These are phyloP conservation scores for Pythium graminicola DNA, from an alignment of 352 stramenopile genomes.

Conservation along the genomic window DNA sequence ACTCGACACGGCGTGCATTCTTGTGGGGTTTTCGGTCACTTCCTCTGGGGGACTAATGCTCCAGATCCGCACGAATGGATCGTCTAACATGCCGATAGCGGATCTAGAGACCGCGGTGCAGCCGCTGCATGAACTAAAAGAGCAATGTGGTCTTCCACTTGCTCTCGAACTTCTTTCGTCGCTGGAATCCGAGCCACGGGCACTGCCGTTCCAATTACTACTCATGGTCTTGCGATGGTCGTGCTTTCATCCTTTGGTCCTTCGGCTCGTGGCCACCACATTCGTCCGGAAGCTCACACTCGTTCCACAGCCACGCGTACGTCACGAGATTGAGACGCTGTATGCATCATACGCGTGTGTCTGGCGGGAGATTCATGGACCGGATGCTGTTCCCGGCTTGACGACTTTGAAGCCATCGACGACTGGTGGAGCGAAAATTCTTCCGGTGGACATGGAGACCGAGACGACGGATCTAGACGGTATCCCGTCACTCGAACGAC, in stretches of 20 bases:
- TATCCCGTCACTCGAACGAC: constrained; percentile 12
- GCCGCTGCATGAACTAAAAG: constrained; percentile 34
- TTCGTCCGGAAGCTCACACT: constrained; percentile 45
- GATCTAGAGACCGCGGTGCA: constrained; percentile 8
- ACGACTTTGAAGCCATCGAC: background rate
- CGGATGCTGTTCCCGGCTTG: background rate
- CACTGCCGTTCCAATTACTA: constrained; percentile 65
- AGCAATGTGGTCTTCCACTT: constrained; percentile 50
- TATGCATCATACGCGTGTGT: constrained; percentile 22
- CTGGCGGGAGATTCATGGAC: constrained; percentile 22
- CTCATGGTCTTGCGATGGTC: constrained; percentile 63
- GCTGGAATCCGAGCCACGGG: constrained; percentile 26
- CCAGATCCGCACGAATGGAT: background rate
- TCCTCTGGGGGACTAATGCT: background rate
- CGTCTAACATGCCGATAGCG: background rate
- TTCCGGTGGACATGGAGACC: background rate
- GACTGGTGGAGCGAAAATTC: background rate
- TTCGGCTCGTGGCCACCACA: constrained; percentile 30
- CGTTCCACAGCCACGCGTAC: constrained; percentile 38
- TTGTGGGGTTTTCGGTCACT: constrained; percentile 1
- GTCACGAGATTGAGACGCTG: constrained; percentile 29
- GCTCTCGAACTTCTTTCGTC: constrained; percentile 48
- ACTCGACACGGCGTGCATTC: constrained; percentile 9
- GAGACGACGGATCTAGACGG: constrained; percentile 3
- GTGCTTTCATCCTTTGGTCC: constrained; percentile 52